Evolutionary conservation across 1,139 yeast species (phyloP).

Genomic region (Pichia sp.): DNA sequence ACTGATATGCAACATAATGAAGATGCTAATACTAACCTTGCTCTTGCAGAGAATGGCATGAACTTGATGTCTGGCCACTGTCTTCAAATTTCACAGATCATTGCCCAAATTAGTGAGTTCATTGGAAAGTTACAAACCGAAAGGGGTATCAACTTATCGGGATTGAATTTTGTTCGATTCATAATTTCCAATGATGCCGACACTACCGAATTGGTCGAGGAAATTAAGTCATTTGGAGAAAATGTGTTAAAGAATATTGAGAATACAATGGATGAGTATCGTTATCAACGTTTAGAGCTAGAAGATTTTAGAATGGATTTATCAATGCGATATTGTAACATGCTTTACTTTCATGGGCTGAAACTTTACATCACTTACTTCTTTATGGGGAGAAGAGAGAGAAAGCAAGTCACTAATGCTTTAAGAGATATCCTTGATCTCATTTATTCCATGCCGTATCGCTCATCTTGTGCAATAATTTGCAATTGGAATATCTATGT

Average conservation of each 20-base stretch:
- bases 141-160: constrained; percentile 12
- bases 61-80: constrained; percentile 13
- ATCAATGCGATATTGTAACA: constrained; percentile 12
- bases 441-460: constrained; percentile 14
- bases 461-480: constrained; percentile 10
- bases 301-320: constrained; percentile 15
- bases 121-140: constrained; percentile 2
- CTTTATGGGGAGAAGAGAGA: constrained; percentile 11
- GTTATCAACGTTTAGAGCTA: constrained; percentile 5
- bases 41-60: constrained; percentile 11
- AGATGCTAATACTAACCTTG: constrained; percentile 1
- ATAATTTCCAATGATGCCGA: not conserved
- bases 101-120: constrained; percentile 4
- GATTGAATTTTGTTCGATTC: constrained; percentile 11
- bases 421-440: constrained; percentile 12
- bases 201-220: not conserved
- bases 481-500: constrained; percentile 13
- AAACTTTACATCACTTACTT: constrained; percentile 11
- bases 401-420: not conserved
- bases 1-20: not conserved
- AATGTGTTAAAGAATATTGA: constrained; percentile 4
- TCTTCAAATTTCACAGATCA: constrained; percentile 2
- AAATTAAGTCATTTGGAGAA: constrained; percentile 8
- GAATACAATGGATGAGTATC: not conserved
- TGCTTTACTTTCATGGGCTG: constrained; percentile 9